Conservation (phyloP, 78 protist genomes). For the Dictyostelium discoideum region dicty_2.7 NC_007091.3:3961501-3962000, state of each 20-base stretch:
- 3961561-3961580: slow-evolving; percentile 52
- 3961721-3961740: neutral
- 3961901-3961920: slow-evolving; percentile 54
- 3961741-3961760: neutral
- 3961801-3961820: neutral
- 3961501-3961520: slow-evolving; percentile 52
- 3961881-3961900: slow-evolving; percentile 16
- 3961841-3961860: neutral
- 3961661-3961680: slow-evolving; percentile 40
- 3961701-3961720: neutral
- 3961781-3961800: neutral
- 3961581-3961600: slow-evolving; percentile 74
- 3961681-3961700: slow-evolving; percentile 12
- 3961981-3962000: slow-evolving; percentile 38
- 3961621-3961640: slow-evolving; percentile 48
- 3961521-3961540: slow-evolving; percentile 71
- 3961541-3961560: slow-evolving; percentile 58
- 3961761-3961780: neutral
- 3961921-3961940: slow-evolving; percentile 10
- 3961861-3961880: neutral
- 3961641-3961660: slow-evolving; percentile 66
- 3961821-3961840: neutral
- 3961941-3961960: slow-evolving; percentile 46
- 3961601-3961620: slow-evolving; percentile 75
- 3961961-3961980: slow-evolving; percentile 41